Conservation (phyloP, 2,329 filamentous ascomycete species). For the Aspergillus sp. region DNA sequence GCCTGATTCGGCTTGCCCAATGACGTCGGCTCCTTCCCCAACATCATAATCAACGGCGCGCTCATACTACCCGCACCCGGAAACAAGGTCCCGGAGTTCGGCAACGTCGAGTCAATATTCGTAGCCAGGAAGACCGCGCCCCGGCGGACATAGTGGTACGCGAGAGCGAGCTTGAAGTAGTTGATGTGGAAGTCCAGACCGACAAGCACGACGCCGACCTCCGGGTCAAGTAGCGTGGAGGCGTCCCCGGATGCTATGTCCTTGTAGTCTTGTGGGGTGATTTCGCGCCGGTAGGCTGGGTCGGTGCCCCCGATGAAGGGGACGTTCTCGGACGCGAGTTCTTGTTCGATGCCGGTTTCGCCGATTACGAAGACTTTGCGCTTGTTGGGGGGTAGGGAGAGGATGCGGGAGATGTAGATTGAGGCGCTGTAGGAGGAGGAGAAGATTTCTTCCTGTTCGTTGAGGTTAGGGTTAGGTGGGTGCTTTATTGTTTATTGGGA, state of each 20-base stretch:
- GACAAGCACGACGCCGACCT: constrained; percentile 85
- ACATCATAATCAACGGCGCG: constrained; percentile 74
- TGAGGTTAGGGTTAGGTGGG: neutral
- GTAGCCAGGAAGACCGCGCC: constrained; percentile 90
- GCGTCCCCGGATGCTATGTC: constrained; percentile 70
- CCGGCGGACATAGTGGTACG: constrained; percentile 77
- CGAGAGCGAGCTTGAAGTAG: constrained; percentile 86
- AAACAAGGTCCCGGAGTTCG: constrained; percentile 78
- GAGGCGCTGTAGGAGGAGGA: constrained; percentile 92
- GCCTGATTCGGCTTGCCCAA: constrained; percentile 95
- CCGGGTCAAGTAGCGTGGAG: constrained; percentile 71
- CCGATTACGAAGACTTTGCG: constrained; percentile 95
- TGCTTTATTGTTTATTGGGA: no score
- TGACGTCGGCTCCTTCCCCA: constrained; percentile 68
- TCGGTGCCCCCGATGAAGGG: constrained; percentile 86
- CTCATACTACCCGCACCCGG: constrained; percentile 85
- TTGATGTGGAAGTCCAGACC: constrained; percentile 94
- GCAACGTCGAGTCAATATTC: constrained; percentile 88
- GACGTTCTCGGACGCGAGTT: constrained; percentile 77
- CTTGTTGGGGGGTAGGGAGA: constrained; percentile 73
- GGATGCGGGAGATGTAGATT: constrained; percentile 92
- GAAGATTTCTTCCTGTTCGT: constrained; percentile 79
- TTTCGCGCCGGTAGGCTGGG: constrained; percentile 71
- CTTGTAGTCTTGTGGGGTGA: constrained; percentile 77
- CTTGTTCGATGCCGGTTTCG: constrained; percentile 86